Evolutionary conservation across 2,329 filamentous ascomycete genomes (phyloP), one percentile per base, ranked within the genome.

Genomic region (Scedosporium minutisporum): DNA sequence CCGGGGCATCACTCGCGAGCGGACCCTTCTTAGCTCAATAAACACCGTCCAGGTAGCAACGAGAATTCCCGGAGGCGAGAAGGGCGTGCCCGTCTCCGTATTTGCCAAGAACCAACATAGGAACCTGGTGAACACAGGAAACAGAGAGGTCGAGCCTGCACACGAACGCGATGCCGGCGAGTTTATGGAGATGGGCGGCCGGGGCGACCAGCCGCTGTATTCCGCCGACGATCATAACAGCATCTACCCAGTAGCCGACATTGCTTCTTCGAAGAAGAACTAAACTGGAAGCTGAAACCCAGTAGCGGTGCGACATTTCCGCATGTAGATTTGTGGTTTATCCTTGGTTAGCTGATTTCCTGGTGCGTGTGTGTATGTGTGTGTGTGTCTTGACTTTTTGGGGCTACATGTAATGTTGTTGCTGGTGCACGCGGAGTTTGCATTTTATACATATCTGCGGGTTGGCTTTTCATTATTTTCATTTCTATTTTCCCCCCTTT

Each of bases 131-230:
- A 72, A 73, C 53, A 75, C 77, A 65, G 68, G 69, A 16, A 65
- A 68, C 65, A 82, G 81, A 65, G 90, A 96, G 75, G 74, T 80
- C 0, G 82, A 81, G 0, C 93, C 93, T 0, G 84, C 85, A 27
- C 83, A 85, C 38, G 79, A 87, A 65, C 81, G 91, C 63, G 82
- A 85, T 38, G 82, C 90, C 0, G 79, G 82, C 4, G 91, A 95
- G 69, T 97, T 97, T 68, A 87, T 91, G 73, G 84, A 87, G 65
- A 82, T 96, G 78, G 93, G 93, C 46, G 91, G 91, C 16, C 90
- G 89, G 69, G 93, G 92, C 4, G 93, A 97, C 69, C 86, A 91
- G 73, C 78, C 82, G 53, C 79, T 97, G 14, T 97, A 87, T 38
- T 38, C 33, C 71, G 84, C 82, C 9, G 79, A 90, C 59, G 87